Evolutionary conservation across 176 grass and related monocot genomes (phyloP), one percentile per base, ranked within the genome.

Genomic region (Oryza nivara): DNA sequence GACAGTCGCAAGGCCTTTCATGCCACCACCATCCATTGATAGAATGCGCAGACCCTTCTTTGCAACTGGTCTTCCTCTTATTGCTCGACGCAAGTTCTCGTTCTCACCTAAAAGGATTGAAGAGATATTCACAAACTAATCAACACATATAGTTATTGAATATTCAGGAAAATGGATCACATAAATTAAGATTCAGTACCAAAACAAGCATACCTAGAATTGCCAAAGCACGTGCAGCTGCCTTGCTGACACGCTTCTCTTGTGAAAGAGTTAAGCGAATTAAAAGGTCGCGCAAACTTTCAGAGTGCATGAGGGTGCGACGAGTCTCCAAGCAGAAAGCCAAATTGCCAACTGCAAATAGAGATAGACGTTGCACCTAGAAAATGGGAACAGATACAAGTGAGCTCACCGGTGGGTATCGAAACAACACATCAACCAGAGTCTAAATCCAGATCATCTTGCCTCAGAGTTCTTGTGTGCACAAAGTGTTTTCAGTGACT

Each of bases 1-100:
- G 44, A 98, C 96, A 82, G 96, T 98, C 54, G 93, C 96, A 90
- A 98, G 89, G 72, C 96, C 96, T 75, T 98, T 98, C 96, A 98
- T 98, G 70, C 96, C 96, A 81, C 96, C 96, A 85, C 96, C 96
- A 73, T 98, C 96, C 96, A 98, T 98, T 58, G 96, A 92, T 54
- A 98, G 83, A 88, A 98, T 98, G 30, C 91, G 91, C 36, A 98
- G 49, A 79, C 96, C 96, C 83, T 95, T 92, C 89, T 92, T 98
- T 48, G 92, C 91, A 87, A 94, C 76, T 34, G 89, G 91, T 64
- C 77, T 95, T 80, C 93, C 91, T 91, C 70, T 98, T 83, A 95
- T 86, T 83, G 96, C 96, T 73, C 93, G 83, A 51, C 93, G 92
- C 85, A 98, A 83, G 74, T 90, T 94, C 78, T 98, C 96, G 65